Evolutionary conservation across 2,329 filamentous ascomycete genomes (phyloP), one percentile per base, ranked within the genome.

Genomic region (Periconia sp.): DNA sequence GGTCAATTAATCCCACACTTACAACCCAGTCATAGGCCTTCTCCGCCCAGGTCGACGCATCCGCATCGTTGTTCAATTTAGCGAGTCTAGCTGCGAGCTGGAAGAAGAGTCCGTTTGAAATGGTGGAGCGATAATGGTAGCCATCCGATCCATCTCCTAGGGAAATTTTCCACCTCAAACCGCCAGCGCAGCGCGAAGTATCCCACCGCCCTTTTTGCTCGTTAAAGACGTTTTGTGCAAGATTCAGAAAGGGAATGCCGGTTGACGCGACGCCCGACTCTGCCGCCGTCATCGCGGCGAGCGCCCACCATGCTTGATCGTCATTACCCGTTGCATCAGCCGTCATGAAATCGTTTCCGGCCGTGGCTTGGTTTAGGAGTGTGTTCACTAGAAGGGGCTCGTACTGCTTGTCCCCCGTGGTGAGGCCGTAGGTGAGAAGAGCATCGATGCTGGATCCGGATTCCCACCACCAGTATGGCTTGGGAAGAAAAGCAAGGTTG

Each of bases 21-120:
- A 52, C 46, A 18, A 74, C 69, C 70, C 73, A 84, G 36, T 80
- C 76, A 79, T 85, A 87, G 8, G 81, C 69, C 52, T 79, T 82
- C 33, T 78, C 66, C 1, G 86, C 86, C 86, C 86, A 89, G 2
- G 84, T 76, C 13, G 47, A 33, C 6, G 57, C 56, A 4, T 63
- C 58, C 1, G 76, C 66, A 56, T 87, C 83, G 8, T 79, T 79
- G 0, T 84, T 87, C 33, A 79, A 80, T 30, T 84, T 79, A 4
- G 83, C 86, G 9, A 92, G 76, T 5, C 88, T 83, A 0, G 89
- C 87, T 1, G 87, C 85, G 23, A 95, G 78, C 65, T 92, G 86
- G 70, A 94, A 91, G 66, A 95, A 84, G 4, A 84, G 82, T 13
- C 87, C 88, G 65, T 92, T 92, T 42, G 85, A 83, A 53, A 91